Evolutionary conservation across 768 basidiomycete species (phyloP).

Genomic region (Naganishia vaughanmartiniae): DNA sequence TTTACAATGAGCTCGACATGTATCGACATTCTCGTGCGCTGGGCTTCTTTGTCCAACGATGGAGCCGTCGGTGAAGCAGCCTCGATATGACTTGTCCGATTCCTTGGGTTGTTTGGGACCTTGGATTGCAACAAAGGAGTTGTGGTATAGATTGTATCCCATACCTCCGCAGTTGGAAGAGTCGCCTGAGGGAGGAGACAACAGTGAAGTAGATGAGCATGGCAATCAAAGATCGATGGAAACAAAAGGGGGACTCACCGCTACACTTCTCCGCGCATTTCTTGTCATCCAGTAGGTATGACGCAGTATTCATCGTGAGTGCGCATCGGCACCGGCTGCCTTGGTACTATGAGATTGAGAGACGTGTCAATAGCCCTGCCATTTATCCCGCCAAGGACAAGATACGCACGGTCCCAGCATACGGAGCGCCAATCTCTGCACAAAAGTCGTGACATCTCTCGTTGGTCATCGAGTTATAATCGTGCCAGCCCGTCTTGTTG

Average conservation of each 20-base stretch:
- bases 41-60: not conserved
- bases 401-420: constrained; percentile 8
- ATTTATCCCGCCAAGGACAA: not conserved
- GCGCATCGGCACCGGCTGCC: constrained; percentile 15
- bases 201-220: not conserved
- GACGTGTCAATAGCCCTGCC: not conserved
- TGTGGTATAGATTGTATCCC: constrained; percentile 3
- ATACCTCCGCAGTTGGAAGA: constrained; percentile 19
- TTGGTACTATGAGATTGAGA: not conserved
- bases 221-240: not conserved
- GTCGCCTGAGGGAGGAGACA: not conserved
- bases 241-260: not conserved
- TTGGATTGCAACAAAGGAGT: constrained; percentile 6
- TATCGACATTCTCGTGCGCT: constrained; percentile 4
- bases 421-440: constrained; percentile 22
- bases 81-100: constrained; percentile 26
- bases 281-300: not conserved
- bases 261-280: constrained; percentile 13
- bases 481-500: constrained; percentile 24
- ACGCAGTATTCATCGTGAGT: not conserved
- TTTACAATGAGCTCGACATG: constrained; percentile 23
- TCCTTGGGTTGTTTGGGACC: constrained; percentile 23
- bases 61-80: constrained; percentile 9
- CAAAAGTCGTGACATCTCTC: constrained; percentile 27
- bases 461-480: constrained; percentile 21